Evolutionary conservation across 805 yeast genomes (phyloP).

Genomic region (Kuraishia ogatae): DNA sequence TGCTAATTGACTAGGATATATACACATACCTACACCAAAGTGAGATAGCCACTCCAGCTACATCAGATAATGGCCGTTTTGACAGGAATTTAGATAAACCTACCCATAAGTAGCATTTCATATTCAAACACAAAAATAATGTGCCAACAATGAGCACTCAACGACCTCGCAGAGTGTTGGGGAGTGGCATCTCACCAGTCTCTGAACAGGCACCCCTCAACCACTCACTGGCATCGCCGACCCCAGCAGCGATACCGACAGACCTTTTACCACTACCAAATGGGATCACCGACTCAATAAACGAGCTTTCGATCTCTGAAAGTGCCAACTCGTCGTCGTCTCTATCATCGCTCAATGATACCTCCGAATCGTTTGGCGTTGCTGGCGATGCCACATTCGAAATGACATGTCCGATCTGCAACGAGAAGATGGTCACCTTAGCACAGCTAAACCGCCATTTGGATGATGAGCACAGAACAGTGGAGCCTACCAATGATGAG

Average conservation of each 20-base stretch:
- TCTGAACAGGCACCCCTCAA: background rate
- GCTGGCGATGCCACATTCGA: background rate
- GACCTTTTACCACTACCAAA: background rate
- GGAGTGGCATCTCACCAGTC: background rate
- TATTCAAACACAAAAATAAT: no score
- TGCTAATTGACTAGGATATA: no score
- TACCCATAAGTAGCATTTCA: background rate
- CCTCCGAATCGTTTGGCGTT: background rate
- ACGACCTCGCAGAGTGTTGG: background rate
- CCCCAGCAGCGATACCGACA: background rate
- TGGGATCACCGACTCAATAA: background rate
- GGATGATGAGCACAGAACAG: slow-evolving; percentile 53
- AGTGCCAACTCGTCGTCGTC: background rate
- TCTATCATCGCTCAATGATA: background rate
- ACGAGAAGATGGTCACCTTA: slow-evolving; percentile 44
- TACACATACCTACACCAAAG: no score
- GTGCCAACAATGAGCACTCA: background rate
- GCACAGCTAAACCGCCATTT: slow-evolving; percentile 57
- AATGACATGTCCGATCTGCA: slow-evolving; percentile 61
- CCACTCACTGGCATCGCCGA: background rate
- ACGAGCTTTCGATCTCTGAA: background rate
- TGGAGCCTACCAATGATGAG: slow-evolving; percentile 19
- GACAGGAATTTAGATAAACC: background rate
- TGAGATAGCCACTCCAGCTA: no score
- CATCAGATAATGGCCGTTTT: no score